Percentiles rank a stretch among this genome's conserved stretches.
Evolutionary conservation across 2,329 filamentous ascomycete species (phyloP).

Genomic region (Penicillium aurantiogriseum): DNA sequence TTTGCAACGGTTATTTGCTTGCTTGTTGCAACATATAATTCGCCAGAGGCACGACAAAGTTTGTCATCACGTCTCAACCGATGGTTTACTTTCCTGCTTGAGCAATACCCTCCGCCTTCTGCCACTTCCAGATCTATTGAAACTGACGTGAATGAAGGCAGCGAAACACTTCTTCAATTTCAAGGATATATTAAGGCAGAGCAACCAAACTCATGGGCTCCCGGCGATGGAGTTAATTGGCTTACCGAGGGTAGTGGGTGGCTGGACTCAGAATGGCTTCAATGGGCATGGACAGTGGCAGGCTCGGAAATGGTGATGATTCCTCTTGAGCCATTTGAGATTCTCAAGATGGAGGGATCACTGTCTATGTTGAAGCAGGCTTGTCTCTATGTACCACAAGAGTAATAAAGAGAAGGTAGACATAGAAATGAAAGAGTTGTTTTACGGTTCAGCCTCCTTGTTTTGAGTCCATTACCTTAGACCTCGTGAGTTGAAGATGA

Average conservation of each 20-base stretch:
- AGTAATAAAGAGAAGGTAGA: slow-evolving; percentile 6
- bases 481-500: no score
- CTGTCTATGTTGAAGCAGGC: slow-evolving; percentile 31
- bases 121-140: slow-evolving; percentile 33
- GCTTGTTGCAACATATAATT: slow-evolving; percentile 28
- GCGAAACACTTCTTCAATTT: slow-evolving; percentile 18
- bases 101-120: slow-evolving; percentile 34
- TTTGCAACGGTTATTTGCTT: slow-evolving; percentile 36
- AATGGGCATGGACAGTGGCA: slow-evolving; percentile 45
- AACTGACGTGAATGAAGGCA: slow-evolving; percentile 20
- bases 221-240: slow-evolving; percentile 17
- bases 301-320: slow-evolving; percentile 41
- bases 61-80: slow-evolving; percentile 35
- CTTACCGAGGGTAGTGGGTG: slow-evolving; percentile 31
- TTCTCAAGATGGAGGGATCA: slow-evolving; percentile 27
- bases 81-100: slow-evolving; percentile 40
- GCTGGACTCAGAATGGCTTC: slow-evolving; percentile 40
- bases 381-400: slow-evolving; percentile 40
- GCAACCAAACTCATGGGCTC: slow-evolving; percentile 15
- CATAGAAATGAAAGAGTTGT: neutral
- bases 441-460: neutral
- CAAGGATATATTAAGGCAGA: neutral
- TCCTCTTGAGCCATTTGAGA: slow-evolving; percentile 34
- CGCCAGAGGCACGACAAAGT: slow-evolving; percentile 10
- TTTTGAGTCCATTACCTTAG: neutral